Conservation (phyloP, 768 basidiomycete species). For the Clitopilus hobsonii region DNA sequence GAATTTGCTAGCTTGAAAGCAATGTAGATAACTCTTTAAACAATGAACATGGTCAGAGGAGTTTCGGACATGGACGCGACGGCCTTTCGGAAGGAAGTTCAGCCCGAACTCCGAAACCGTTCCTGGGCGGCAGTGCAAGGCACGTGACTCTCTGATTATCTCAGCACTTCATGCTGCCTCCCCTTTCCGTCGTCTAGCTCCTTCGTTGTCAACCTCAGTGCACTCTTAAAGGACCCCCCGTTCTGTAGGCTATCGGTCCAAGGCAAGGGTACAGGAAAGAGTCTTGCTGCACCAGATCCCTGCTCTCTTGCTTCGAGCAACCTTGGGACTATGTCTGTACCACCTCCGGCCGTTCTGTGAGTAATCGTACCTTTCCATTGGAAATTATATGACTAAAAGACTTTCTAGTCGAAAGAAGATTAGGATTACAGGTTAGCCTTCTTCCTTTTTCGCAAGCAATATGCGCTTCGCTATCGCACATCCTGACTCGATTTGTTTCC, state of each 20-base stretch:
- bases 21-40: no score
- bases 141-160: not conserved
- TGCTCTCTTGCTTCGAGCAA: not conserved
- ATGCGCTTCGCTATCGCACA: no score
- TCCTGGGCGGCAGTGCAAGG: no score
- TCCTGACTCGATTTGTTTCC: constrained; percentile 4
- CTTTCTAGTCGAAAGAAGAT: constrained; percentile 61
- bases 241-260: not conserved
- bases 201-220: constrained; percentile 1
- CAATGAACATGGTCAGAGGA: no score
- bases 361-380: constrained; percentile 14
- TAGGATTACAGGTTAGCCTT: constrained; percentile 64
- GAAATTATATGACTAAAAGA: not conserved
- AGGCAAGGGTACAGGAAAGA: not conserved
- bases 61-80: no score
- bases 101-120: no score
- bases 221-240: not conserved
- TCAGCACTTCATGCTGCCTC: constrained; percentile 1
- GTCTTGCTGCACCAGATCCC: not conserved
- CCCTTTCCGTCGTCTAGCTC: no score
- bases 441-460: no score
- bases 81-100: no score
- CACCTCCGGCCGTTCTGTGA: constrained; percentile 40
- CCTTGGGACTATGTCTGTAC: constrained; percentile 34
- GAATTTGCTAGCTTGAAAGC: no score